Evolutionary conservation across 225 moss, liverwort and hornwort species (phyloP), one percentile per base, ranked within the genome.

Genomic region (Neckera pumila): DNA sequence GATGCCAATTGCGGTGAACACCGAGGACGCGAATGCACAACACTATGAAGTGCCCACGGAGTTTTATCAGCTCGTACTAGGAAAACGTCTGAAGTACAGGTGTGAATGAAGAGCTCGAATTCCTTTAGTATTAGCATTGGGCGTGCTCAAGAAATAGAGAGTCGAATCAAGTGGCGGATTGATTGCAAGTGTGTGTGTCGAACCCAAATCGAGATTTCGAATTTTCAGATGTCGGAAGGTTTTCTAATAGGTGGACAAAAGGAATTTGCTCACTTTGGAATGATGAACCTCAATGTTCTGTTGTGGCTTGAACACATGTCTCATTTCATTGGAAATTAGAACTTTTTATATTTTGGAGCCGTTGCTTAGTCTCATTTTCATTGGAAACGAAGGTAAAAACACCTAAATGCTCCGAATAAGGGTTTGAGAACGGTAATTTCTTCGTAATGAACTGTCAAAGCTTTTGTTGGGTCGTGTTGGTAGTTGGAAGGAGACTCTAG

Each of bases 1-100:
- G 89, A 96, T 99, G 97, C 97, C 97, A 30, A 96, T 99, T 72
- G 97, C 98, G 7, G 92, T 99, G 90, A 88, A 96, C 88, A 96
- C 97, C 1, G 92, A 94, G 85, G 95, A 95, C 66, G 95, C 98
- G 40, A 99, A 97, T 87, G 76, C 88, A 36, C 98, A 99, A 58
- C 98, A 99, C 60, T 99, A 99, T 75, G 98, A 99, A 86, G 98
- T 99, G 61, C 98, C 98, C 17, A 96, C 95, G 11, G 94, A 97
- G 77, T 99, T 99, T 54, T 97, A 94, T 60, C 90, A 95, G 87
- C 87, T 96, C 6, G 96, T 95, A 2, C 90, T 99, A 33, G 98
- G 98, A 66, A 97, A 96, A 74, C 98, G 95, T 51, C 93, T 99
- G 80, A 99, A 99, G 73, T 99, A 97, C 86, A 98, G 96, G 96